phyloP scores from a whole-genome alignment of 768 basidiomycete genomes.

The Amanita polypyramis region DNA sequence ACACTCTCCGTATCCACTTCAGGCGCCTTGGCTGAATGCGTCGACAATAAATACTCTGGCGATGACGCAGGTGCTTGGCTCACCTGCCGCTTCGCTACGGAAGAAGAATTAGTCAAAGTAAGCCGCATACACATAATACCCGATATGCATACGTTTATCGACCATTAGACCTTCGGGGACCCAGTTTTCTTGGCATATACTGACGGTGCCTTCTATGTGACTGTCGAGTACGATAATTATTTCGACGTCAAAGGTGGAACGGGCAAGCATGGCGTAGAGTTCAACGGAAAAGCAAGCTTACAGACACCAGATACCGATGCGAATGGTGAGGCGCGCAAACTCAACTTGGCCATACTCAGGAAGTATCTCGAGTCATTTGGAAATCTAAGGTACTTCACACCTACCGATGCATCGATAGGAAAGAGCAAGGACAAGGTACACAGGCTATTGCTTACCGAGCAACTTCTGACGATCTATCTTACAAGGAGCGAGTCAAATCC shows the following conservation, averaged over 20 bases:
- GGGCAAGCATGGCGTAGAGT: background rate
- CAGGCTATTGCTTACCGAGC: background rate
- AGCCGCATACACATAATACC: conserved; percentile 7
- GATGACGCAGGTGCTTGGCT: conserved; percentile 19
- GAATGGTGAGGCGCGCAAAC: conserved; percentile 3
- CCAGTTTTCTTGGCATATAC: conserved; percentile 40
- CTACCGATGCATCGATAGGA: conserved; percentile 7
- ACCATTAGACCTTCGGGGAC: conserved; percentile 41
- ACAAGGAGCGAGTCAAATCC: conserved; percentile 17
- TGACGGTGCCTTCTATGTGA: conserved; percentile 42
- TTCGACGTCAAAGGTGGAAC: conserved; percentile 7
- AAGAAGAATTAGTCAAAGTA: conserved; percentile 37
- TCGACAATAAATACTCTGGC: conserved; percentile 17
- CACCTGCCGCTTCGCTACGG: conserved; percentile 33
- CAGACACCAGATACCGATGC: conserved; percentile 3
- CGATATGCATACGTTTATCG: conserved; percentile 3
- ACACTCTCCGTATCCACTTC: conserved; percentile 24
- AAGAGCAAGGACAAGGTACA: conserved; percentile 16
- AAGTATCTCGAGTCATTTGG: conserved; percentile 26
- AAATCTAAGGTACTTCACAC: conserved; percentile 17
- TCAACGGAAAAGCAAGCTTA: conserved; percentile 4
- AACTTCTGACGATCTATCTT: background rate
- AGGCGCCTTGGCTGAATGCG: conserved; percentile 19
- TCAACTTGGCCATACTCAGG: conserved; percentile 20
- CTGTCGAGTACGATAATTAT: conserved; percentile 22